A percentile compares a stretch with the other conserved stretches of the same genome.
Conservation (phyloP, 2,329 filamentous ascomycete species). For the Teratosphaeria nubilosa region DNA sequence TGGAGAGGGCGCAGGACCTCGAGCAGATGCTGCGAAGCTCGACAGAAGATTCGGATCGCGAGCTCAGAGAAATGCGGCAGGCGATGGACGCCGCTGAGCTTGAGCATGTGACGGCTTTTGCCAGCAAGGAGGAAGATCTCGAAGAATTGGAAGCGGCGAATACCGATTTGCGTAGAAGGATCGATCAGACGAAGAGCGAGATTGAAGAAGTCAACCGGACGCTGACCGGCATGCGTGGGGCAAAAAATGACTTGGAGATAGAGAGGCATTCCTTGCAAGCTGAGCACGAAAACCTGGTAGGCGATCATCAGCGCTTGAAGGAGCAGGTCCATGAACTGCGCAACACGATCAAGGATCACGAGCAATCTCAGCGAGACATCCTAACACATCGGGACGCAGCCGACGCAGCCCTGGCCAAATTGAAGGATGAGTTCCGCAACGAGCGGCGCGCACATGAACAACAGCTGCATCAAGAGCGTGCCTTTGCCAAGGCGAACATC, state of each 20-base stretch:
- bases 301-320: not conserved
- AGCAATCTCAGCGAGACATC: not conserved
- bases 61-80: slow-evolving; percentile 26
- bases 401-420: not conserved
- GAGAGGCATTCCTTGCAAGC: not conserved
- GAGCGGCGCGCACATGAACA: slow-evolving; percentile 1
- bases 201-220: slow-evolving; percentile 6
- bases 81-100: slow-evolving; percentile 38
- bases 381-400: not conserved
- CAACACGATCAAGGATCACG: not conserved
- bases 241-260: not conserved
- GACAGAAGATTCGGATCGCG: slow-evolving; percentile 1
- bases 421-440: not conserved
- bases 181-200: not conserved
- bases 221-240: not conserved
- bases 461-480: slow-evolving; percentile 3
- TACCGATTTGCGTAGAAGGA: slow-evolving; percentile 1
- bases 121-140: slow-evolving; percentile 34
- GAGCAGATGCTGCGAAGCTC: slow-evolving; percentile 25
- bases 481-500: not conserved
- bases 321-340: not conserved
- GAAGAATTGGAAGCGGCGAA: slow-evolving; percentile 10
- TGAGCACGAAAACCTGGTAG: not conserved
- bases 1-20: not conserved
- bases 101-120: slow-evolving; percentile 31